phyloP scores from a whole-genome alignment of 2,329 filamentous ascomycete genomes.

The Didymella exigua region DNA sequence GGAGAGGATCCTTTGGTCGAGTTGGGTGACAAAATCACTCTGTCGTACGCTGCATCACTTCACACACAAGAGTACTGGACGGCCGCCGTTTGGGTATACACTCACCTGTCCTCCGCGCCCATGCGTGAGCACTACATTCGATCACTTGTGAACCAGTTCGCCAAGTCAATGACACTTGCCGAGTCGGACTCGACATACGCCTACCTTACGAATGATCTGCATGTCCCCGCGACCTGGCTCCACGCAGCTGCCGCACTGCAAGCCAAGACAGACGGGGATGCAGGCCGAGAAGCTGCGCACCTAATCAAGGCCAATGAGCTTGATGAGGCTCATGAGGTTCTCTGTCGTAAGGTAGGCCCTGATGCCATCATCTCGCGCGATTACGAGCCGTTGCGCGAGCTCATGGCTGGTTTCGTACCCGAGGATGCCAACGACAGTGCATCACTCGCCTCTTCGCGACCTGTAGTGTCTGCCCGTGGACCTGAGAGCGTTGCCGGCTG shows the following conservation, averaged over 20 bases:
- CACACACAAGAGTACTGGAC: constrained; percentile 45
- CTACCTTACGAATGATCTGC: constrained; percentile 67
- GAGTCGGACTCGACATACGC: constrained; percentile 63
- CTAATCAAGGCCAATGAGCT: constrained; percentile 78
- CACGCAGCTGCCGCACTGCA: constrained; percentile 86
- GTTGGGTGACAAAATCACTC: constrained; percentile 61
- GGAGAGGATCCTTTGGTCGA: constrained; percentile 65
- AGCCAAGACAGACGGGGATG: constrained; percentile 73
- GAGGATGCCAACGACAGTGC: constrained; percentile 24
- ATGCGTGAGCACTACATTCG: constrained; percentile 76
- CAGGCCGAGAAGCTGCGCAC: constrained; percentile 64
- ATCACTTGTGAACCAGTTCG: constrained; percentile 64
- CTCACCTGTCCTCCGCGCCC: constrained; percentile 70
- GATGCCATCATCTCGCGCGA: constrained; percentile 81
- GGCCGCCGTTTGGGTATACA: constrained; percentile 72
- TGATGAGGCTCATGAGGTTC: constrained; percentile 81
- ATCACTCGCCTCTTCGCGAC: constrained; percentile 15
- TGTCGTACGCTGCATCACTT: constrained; percentile 45
- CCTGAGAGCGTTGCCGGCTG: constrained; percentile 67
- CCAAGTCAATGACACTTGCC: constrained; percentile 65
- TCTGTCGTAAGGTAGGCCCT: constrained; percentile 81
- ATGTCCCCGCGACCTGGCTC: constrained; percentile 78
- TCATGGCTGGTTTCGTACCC: constrained; percentile 72
- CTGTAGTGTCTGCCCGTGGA: constrained; percentile 3
- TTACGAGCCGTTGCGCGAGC: constrained; percentile 69